These are phyloP conservation scores for Neocatenulostroma microsporum DNA, from an alignment of 2,329 filamentous ascomycete genomes.

Conservation along the genomic window DNA sequence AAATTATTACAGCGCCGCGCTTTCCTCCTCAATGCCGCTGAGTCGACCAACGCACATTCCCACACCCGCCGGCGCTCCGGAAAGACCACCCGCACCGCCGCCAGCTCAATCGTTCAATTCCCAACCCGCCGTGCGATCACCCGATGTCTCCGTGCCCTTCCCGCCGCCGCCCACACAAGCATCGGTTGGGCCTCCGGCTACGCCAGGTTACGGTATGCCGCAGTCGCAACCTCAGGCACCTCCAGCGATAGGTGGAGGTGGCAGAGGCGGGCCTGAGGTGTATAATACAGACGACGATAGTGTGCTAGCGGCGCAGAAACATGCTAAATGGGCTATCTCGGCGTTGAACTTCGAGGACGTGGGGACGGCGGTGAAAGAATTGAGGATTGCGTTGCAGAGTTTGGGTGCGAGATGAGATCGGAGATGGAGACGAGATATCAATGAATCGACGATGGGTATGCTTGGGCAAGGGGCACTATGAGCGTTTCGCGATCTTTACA, in stretches of 20 bases:
- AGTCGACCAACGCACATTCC: too few species aligned
- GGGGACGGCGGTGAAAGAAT: constrained; percentile 75
- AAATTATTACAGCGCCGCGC: neutral
- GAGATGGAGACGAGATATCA: neutral
- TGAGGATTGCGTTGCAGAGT: constrained; percentile 63
- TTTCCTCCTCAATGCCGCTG: too few species aligned
- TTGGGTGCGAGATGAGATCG: constrained; percentile 54
- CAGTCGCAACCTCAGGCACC: neutral
- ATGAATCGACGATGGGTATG: neutral
- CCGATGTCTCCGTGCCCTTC: neutral
- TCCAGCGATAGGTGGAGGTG: too few species aligned
- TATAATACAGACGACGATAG: constrained; percentile 59
- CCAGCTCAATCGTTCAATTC: neutral
- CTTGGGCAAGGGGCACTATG: neutral
- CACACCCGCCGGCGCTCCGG: too few species aligned
- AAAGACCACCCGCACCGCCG: too few species aligned
- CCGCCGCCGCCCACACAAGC: too few species aligned
- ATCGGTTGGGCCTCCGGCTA: too few species aligned
- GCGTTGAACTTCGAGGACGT: constrained; percentile 96
- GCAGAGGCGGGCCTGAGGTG: too few species aligned
- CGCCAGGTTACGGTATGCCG: too few species aligned
- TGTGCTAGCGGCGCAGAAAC: constrained; percentile 78
- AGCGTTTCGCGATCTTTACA: too few species aligned
- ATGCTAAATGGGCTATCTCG: constrained; percentile 94
- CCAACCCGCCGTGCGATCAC: neutral